These are phyloP conservation scores for Choiromyces venosus DNA, from an alignment of 495 filamentous ascomycete species.

Conservation along the genomic window DNA sequence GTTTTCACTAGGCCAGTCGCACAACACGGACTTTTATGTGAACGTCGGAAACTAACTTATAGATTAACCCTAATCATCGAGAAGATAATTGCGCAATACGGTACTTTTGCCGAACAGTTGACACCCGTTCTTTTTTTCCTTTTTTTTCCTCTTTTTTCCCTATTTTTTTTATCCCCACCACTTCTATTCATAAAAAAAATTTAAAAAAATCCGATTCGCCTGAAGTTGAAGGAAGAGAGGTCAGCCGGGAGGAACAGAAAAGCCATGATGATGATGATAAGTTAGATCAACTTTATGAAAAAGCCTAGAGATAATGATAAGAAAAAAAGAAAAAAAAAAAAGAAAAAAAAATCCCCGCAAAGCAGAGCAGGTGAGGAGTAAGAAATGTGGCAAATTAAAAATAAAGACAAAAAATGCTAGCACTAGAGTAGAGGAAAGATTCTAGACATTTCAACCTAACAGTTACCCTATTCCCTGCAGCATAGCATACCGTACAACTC, in stretches of 20 bases:
- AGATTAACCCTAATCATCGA: background rate
- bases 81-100: background rate
- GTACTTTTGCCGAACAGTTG: background rate
- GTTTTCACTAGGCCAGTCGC: background rate
- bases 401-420: background rate
- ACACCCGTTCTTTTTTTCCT: background rate
- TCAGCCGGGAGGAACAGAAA: background rate
- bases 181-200: background rate
- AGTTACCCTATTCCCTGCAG: background rate
- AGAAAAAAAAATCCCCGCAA: background rate
- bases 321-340: background rate
- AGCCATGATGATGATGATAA: background rate
- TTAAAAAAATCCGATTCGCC: background rate
- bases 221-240: background rate
- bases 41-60: background rate
- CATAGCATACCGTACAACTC: background rate
- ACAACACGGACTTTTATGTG: background rate
- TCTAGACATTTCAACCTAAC: background rate
- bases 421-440: background rate
- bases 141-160: background rate
- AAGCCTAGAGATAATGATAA: background rate
- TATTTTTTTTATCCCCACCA: too few relatives aligned
- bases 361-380: background rate
- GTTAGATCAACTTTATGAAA: background rate
- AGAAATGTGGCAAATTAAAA: background rate